Percentiles rank a stretch among this genome's conserved stretches.
Evolutionary conservation across 805 yeast genomes (phyloP).

Genomic region (Metschnikowia orientalis): DNA sequence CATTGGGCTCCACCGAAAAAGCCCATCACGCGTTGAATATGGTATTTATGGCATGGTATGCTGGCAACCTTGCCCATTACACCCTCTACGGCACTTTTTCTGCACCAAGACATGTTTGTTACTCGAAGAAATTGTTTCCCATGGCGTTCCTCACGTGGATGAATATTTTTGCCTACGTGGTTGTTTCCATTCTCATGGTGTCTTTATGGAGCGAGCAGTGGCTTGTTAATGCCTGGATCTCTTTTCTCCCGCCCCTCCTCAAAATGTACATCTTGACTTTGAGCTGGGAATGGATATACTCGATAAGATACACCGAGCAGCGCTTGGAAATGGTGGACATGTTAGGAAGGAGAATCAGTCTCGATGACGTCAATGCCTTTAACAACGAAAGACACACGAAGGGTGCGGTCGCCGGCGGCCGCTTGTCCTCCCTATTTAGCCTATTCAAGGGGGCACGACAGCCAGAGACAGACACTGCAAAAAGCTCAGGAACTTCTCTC

Average conservation of each 20-base stretch:
- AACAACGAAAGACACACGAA: slow-evolving; percentile 20
- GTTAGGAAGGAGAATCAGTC: slow-evolving; percentile 55
- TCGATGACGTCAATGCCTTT: slow-evolving; percentile 35
- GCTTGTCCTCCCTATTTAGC: slow-evolving; percentile 24
- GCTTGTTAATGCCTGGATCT: slow-evolving; percentile 48
- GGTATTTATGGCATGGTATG: slow-evolving; percentile 27
- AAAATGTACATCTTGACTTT: slow-evolving; percentile 49
- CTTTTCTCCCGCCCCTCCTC: slow-evolving; percentile 39
- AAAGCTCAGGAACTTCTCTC: no score
- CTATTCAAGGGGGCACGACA: slow-evolving; percentile 1
- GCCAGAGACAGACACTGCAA: background rate
- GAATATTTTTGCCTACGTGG: slow-evolving; percentile 36
- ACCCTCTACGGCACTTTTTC: slow-evolving; percentile 31
- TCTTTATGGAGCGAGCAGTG: slow-evolving; percentile 27
- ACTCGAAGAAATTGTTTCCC: slow-evolving; percentile 43
- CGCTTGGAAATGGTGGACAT: slow-evolving; percentile 52
- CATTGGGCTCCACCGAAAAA: slow-evolving; percentile 6
- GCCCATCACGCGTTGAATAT: slow-evolving; percentile 20
- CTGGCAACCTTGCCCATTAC: slow-evolving; percentile 34
- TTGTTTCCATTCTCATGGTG: slow-evolving; percentile 23
- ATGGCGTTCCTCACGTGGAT: slow-evolving; percentile 44
- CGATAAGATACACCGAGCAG: slow-evolving; percentile 48
- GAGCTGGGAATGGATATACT: slow-evolving; percentile 64
- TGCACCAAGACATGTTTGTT: slow-evolving; percentile 38
- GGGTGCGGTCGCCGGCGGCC: slow-evolving; percentile 27